These are phyloP conservation scores for Meredithiella fracta DNA, from an alignment of 2,329 filamentous ascomycete species.

Conservation along the genomic window DNA sequence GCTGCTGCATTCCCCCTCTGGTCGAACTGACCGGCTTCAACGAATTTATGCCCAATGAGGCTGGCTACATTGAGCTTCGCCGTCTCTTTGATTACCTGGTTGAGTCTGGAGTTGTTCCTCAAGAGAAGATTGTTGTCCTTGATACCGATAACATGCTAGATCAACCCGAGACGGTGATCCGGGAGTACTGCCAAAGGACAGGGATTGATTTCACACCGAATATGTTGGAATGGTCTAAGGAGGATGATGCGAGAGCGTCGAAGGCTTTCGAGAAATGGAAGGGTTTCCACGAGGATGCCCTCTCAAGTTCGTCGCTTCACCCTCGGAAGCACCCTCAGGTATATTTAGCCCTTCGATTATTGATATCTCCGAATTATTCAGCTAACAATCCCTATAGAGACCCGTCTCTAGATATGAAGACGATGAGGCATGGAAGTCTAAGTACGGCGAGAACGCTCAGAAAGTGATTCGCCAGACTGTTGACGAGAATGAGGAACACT, in stretches of 20 bases:
- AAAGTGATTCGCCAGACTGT: conserved; percentile 55
- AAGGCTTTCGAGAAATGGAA: conserved; percentile 89
- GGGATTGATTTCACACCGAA: conserved; percentile 56
- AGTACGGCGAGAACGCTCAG: conserved; percentile 56
- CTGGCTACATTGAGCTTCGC: conserved; percentile 78
- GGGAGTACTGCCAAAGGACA: conserved; percentile 66
- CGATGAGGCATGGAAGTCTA: conserved; percentile 54
- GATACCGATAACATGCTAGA: conserved; percentile 92
- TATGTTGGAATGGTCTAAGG: conserved; percentile 75
- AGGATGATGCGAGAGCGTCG: conserved; percentile 55
- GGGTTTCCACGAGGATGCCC: conserved; percentile 90
- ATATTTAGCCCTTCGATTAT: conserved; percentile 19
- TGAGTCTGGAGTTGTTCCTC: conserved; percentile 52
- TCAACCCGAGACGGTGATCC: conserved; percentile 57
- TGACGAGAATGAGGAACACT: conserved; percentile 54
- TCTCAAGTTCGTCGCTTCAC: conserved; percentile 62
- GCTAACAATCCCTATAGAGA: conserved; percentile 28
- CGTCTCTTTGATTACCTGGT: conserved; percentile 74
- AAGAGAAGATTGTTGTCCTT: conserved; percentile 61
- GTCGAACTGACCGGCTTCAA: conserved; percentile 69
- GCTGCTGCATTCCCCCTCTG: conserved; percentile 81
- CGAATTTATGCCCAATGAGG: conserved; percentile 73
- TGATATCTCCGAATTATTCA: not conserved
- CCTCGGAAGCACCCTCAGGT: conserved; percentile 49
- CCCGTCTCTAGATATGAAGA: conserved; percentile 48